Evolutionary conservation across 768 basidiomycete genomes (phyloP).

Genomic region (Rhodotorula babjevae): DNA sequence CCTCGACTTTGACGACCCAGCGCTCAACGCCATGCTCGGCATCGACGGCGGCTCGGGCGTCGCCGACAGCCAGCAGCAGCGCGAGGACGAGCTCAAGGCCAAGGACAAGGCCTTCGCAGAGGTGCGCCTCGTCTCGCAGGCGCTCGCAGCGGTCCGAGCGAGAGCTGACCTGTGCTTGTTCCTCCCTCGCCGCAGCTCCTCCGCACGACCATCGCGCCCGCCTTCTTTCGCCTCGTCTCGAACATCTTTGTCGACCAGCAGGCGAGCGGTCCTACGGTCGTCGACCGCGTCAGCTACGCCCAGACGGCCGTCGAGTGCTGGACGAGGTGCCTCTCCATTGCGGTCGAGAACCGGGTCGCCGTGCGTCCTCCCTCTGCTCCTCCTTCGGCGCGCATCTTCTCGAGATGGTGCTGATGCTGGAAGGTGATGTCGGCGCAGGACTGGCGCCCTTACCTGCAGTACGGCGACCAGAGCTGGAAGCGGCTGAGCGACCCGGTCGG

Average conservation of each 20-base stretch:
- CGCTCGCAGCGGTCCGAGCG: background rate
- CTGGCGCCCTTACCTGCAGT: constrained; percentile 60
- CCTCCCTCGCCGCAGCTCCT: constrained; percentile 51
- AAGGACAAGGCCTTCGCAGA: constrained; percentile 56
- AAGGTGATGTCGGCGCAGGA: constrained; percentile 50
- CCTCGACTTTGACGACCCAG: constrained; percentile 61
- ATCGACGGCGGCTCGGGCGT: constrained; percentile 45
- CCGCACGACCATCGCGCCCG: constrained; percentile 53
- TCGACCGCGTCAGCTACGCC: constrained; percentile 47
- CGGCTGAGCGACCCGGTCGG: constrained; percentile 56
- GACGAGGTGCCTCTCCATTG: constrained; percentile 63
- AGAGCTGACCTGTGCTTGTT: background rate
- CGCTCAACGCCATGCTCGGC: constrained; percentile 56
- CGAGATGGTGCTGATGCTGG: background rate
- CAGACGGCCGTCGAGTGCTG: constrained; percentile 66
- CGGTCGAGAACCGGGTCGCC: constrained; percentile 55
- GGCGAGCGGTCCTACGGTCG: constrained; percentile 24
- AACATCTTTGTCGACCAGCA: constrained; percentile 48
- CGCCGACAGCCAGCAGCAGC: constrained; percentile 41
- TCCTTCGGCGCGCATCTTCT: background rate
- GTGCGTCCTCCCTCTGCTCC: constrained; percentile 45
- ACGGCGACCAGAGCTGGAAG: constrained; percentile 57
- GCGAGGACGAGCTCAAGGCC: constrained; percentile 42
- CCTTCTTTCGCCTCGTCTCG: constrained; percentile 58
- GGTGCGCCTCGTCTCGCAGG: constrained; percentile 47